A percentile compares a stretch with the other conserved stretches of the same genome.
phyloP scores from a whole-genome alignment of 345 rosid species.

The Anastatica hierochuntica region DNA sequence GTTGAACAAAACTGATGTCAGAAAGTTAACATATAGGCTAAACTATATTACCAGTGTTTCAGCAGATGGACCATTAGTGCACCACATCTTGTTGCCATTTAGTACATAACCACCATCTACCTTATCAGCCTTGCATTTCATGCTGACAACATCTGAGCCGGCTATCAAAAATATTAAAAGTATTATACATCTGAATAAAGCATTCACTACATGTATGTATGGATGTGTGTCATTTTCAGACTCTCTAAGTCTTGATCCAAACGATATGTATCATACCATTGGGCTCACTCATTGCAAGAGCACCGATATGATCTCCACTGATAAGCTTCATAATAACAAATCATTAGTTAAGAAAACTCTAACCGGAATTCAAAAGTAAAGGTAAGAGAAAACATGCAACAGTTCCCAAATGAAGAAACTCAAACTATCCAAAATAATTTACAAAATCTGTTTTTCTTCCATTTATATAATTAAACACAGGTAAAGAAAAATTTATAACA shows the following conservation, averaged over 20 bases:
- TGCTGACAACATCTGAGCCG: constrained; percentile 92
- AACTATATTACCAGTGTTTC: constrained; percentile 64
- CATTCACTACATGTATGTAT: neutral
- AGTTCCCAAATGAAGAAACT: neutral
- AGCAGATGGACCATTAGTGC: constrained; percentile 94
- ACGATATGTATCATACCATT: constrained; percentile 46
- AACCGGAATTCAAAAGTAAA: neutral
- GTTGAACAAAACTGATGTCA: neutral
- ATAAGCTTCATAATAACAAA: constrained; percentile 58
- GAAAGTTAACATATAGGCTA: neutral
- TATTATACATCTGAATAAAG: neutral
- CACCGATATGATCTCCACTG: constrained; percentile 94
- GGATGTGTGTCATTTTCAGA: neutral
- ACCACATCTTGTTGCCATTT: constrained; percentile 97
- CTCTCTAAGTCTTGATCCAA: constrained; percentile 3
- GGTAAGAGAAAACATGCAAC: neutral
- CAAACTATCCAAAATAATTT: neutral
- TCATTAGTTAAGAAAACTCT: constrained; percentile 7
- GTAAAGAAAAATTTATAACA: neutral
- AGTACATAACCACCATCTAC: constrained; percentile 75
- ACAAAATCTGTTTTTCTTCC: neutral
- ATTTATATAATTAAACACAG: neutral
- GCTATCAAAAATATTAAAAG: constrained; percentile 38
- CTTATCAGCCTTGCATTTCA: constrained; percentile 92
- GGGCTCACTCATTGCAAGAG: constrained; percentile 98